phyloP scores from a whole-genome alignment of 2,329 filamentous ascomycete species.

The Aspergillus bombycis region DNA sequence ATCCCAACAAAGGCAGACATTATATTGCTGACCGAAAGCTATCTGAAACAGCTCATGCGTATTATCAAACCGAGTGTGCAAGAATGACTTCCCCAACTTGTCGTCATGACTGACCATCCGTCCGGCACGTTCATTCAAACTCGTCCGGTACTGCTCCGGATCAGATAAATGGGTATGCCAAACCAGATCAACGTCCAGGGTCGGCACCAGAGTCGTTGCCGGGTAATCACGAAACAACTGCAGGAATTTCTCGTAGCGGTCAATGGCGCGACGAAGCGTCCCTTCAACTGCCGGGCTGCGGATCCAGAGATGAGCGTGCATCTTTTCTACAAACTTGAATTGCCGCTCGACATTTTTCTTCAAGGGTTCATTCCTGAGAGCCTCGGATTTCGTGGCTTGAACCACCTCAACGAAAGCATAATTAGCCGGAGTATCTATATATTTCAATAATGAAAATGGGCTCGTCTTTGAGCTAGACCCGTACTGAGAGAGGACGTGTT shows the following conservation, averaged over 20 bases:
- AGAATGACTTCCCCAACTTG: constrained; percentile 67
- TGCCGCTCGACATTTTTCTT: constrained; percentile 47
- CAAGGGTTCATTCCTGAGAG: constrained; percentile 21
- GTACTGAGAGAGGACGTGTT: neutral
- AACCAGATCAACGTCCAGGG: constrained; percentile 38
- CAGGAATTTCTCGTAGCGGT: constrained; percentile 51
- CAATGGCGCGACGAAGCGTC: constrained; percentile 66
- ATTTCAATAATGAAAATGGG: neutral
- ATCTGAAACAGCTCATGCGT: constrained; percentile 13
- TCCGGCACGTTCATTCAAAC: constrained; percentile 36
- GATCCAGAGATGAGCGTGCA: constrained; percentile 77
- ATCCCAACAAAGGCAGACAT: constrained; percentile 80
- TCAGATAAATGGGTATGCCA: constrained; percentile 40
- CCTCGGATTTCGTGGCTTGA: neutral
- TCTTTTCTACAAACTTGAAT: constrained; percentile 57
- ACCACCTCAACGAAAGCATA: neutral
- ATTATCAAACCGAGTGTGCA: constrained; percentile 62
- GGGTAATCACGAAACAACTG: constrained; percentile 42
- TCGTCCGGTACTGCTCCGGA: constrained; percentile 39
- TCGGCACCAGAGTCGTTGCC: constrained; percentile 34
- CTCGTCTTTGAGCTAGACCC: neutral
- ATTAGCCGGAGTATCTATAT: neutral
- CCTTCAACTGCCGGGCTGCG: constrained; percentile 67
- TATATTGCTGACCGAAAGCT: constrained; percentile 61
- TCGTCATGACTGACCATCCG: constrained; percentile 77